Evolutionary conservation across 352 stramenopile genomes (phyloP).

Genomic region (Globisporangium ultimum): DNA sequence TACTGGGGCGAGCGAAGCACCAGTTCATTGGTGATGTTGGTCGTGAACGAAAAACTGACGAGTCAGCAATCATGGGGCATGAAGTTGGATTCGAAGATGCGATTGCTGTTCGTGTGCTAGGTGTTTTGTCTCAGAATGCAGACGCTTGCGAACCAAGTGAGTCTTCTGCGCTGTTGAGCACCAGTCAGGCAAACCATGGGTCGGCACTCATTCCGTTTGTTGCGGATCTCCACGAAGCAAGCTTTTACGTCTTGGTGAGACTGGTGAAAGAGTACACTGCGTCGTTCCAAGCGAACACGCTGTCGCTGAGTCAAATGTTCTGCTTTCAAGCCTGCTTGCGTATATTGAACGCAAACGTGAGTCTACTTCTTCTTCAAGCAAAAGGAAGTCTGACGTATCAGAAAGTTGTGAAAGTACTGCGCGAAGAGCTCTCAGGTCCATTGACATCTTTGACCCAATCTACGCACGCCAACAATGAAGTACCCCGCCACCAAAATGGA

Average conservation of each 20-base stretch:
- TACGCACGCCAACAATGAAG: constrained; percentile 8
- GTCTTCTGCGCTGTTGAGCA: constrained; percentile 2
- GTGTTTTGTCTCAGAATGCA: constrained; percentile 40
- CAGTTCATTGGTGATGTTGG: background rate
- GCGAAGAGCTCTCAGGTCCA: constrained; percentile 19
- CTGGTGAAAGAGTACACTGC: constrained; percentile 30
- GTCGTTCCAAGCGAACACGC: constrained; percentile 22
- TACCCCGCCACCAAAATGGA: background rate
- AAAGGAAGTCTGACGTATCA: constrained; percentile 3
- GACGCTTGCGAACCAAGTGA: constrained; percentile 20
- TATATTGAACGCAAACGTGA: constrained; percentile 40
- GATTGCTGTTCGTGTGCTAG: constrained; percentile 26
- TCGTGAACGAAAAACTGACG: background rate
- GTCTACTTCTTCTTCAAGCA: constrained; percentile 17
- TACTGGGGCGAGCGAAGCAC: constrained; percentile 1
- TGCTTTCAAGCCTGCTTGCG: constrained; percentile 40
- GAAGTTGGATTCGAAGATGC: constrained; percentile 7
- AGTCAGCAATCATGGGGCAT: background rate
- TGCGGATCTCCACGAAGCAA: constrained; percentile 30
- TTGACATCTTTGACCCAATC: constrained; percentile 35
- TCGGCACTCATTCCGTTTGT: constrained; percentile 32
- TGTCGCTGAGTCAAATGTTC: constrained; percentile 19
- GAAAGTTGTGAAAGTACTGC: constrained; percentile 24
- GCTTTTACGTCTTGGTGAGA: constrained; percentile 29
- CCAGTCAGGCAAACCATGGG: background rate